phyloP scores from a whole-genome alignment of 2,329 filamentous ascomycete species.

The Phaeosphaeria sp. region DNA sequence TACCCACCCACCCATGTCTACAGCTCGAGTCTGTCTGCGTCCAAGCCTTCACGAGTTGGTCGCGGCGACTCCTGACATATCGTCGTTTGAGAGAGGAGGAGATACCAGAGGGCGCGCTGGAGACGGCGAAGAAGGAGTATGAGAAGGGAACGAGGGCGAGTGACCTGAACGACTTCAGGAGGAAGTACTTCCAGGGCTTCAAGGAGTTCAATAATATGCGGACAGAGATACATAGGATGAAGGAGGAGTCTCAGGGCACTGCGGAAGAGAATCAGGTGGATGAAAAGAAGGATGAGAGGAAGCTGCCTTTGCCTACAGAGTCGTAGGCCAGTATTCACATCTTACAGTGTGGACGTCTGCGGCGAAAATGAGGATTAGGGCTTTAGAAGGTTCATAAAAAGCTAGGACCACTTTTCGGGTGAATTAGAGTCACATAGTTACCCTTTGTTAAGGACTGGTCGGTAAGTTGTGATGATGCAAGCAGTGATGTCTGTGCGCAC shows the following conservation, averaged over 20 bases:
- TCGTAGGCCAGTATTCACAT: background rate
- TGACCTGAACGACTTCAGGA: conserved; percentile 72
- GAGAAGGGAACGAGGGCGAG: conserved; percentile 62
- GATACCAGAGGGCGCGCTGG: conserved; percentile 50
- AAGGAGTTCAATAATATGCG: conserved; percentile 42
- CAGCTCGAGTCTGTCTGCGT: conserved; percentile 78
- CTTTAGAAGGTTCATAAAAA: background rate
- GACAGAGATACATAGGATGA: conserved; percentile 37
- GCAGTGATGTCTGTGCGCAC: conserved; percentile 2
- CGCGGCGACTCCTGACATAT: conserved; percentile 87
- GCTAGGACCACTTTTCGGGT: background rate
- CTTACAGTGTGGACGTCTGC: background rate
- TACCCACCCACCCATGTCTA: conserved; percentile 79
- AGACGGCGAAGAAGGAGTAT: conserved; percentile 37
- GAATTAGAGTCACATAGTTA: background rate
- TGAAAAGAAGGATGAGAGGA: background rate
- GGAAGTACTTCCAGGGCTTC: conserved; percentile 57
- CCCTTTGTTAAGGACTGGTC: no score
- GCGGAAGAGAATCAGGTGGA: background rate
- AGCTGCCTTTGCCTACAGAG: background rate
- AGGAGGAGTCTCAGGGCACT: conserved; percentile 6
- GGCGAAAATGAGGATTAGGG: background rate
- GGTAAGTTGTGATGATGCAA: no score
- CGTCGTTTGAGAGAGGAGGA: conserved; percentile 67
- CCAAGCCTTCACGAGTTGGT: conserved; percentile 94